These are phyloP conservation scores for Pseudonitzschia delicatissima DNA, from an alignment of 108 stramenopile species.

Conservation along the genomic window DNA sequence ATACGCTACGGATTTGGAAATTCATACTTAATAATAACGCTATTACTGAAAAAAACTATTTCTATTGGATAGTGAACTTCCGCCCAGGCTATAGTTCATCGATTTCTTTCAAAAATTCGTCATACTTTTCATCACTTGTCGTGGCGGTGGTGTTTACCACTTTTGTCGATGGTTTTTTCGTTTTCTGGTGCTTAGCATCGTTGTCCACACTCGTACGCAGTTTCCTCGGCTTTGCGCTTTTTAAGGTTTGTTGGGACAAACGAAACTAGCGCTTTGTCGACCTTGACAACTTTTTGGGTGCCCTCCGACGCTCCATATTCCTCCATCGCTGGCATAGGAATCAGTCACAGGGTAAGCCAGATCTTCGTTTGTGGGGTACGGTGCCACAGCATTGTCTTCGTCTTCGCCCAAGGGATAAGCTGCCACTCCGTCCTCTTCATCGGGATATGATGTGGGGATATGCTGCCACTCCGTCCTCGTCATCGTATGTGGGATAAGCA, in stretches of 20 bases:
- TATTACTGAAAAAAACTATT: too few species aligned
- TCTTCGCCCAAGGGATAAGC: conserved; percentile 13
- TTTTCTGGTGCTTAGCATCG: background rate
- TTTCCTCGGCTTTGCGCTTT: conserved; percentile 24
- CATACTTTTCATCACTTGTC: conserved; percentile 42
- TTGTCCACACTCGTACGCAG: background rate
- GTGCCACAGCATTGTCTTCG: too few species aligned
- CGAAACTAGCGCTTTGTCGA: conserved; percentile 70
- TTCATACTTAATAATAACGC: too few species aligned
- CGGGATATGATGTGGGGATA: conserved; percentile 20
- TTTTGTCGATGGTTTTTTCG: background rate
- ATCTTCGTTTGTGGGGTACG: background rate
- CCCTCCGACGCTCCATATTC: background rate
- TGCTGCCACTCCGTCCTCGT: conserved; percentile 4
- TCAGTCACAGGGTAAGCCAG: conserved; percentile 30
- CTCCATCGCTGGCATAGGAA: conserved; percentile 28
- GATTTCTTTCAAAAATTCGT: conserved; percentile 51
- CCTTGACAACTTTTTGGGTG: conserved; percentile 48
- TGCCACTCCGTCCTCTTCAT: conserved; percentile 11
- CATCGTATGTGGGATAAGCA: conserved; percentile 15
- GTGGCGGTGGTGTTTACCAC: background rate
- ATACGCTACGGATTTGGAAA: too few species aligned
- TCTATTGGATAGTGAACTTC: background rate
- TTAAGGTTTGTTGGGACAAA: conserved; percentile 66
- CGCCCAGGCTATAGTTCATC: conserved; percentile 9